Evolutionary conservation across 495 filamentous ascomycete genomes (phyloP).

Genomic region (Xeromyces bisporus): DNA sequence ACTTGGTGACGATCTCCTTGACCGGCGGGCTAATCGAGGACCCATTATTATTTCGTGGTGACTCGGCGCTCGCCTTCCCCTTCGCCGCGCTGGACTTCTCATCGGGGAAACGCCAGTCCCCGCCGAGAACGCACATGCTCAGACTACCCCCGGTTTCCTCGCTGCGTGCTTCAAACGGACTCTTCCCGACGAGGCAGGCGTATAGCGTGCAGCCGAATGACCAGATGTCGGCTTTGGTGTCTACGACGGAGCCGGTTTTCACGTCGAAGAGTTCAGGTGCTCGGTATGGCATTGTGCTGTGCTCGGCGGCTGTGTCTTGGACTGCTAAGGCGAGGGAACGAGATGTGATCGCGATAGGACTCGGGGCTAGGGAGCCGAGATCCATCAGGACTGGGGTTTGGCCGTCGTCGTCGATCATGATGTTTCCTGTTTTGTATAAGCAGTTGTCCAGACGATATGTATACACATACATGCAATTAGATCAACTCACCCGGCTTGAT

Average conservation of each 20-base stretch:
- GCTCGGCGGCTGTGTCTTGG: conserved; percentile 87
- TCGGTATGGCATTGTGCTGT: conserved; percentile 96
- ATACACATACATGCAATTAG: too few species aligned
- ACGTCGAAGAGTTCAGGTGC: conserved; percentile 97
- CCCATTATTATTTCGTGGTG: conserved; percentile 14
- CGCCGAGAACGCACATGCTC: conserved; percentile 77
- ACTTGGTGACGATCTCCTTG: conserved; percentile 71
- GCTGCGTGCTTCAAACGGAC: conserved; percentile 83
- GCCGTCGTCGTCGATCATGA: conserved; percentile 87
- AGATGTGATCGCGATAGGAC: conserved; percentile 83
- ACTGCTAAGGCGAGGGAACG: conserved; percentile 79
- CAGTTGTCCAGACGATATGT: too few species aligned
- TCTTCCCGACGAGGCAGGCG: conserved; percentile 88
- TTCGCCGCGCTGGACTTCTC: conserved; percentile 45
- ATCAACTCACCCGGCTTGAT: conserved; percentile 70
- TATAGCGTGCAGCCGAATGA: conserved; percentile 91
- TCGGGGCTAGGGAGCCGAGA: conserved; percentile 76
- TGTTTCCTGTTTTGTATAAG: conserved; percentile 82
- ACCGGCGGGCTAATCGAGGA: conserved; percentile 52
- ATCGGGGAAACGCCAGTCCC: conserved; percentile 88
- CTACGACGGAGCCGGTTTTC: conserved; percentile 78
- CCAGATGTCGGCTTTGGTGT: conserved; percentile 98
- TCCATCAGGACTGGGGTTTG: conserved; percentile 93
- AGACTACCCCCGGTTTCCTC: conserved; percentile 92
- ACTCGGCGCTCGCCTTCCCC: conserved; percentile 23